Percentiles rank a stretch among this genome's conserved stretches.
phyloP scores from a whole-genome alignment of 1,284 basidiomycete species.

The Trichosporon faecale region DNA sequence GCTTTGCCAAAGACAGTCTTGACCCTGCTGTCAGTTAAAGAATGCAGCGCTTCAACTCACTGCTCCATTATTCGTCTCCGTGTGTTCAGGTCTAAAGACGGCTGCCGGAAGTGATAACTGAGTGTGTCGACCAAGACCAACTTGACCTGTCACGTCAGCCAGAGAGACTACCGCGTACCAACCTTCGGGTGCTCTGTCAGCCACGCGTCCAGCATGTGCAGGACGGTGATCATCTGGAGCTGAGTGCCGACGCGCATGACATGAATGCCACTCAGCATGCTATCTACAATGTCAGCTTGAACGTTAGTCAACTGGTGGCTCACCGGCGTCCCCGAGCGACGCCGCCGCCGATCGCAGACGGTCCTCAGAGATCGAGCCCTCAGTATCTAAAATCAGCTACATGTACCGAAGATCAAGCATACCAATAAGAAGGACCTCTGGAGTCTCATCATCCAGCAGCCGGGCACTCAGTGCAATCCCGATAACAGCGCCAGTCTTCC shows the following conservation, averaged over 20 bases:
- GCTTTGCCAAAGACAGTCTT: constrained; percentile 46
- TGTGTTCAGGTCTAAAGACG: constrained; percentile 35
- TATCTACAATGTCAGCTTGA: not conserved
- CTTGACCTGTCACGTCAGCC: constrained; percentile 36
- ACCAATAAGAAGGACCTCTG: constrained; percentile 50
- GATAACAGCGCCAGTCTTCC: constrained; percentile 43
- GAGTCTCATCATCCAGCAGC: constrained; percentile 18
- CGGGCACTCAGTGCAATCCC: constrained; percentile 41
- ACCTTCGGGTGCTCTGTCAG: constrained; percentile 44
- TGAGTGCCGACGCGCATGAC: constrained; percentile 46
- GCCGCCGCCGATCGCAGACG: constrained; percentile 32
- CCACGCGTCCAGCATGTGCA: constrained; percentile 47
- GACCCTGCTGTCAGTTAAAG: constrained; percentile 29
- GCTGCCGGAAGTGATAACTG: constrained; percentile 50
- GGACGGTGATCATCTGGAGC: constrained; percentile 47
- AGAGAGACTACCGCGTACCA: not conserved
- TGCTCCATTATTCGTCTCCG: constrained; percentile 44
- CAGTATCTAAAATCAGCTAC: constrained; percentile 40
- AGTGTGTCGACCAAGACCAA: constrained; percentile 50
- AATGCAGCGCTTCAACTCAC: constrained; percentile 24
- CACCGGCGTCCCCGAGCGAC: not conserved
- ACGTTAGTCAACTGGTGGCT: not conserved
- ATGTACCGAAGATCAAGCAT: not conserved
- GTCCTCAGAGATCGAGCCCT: constrained; percentile 43
- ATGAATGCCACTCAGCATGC: constrained; percentile 42